Evolutionary conservation across 2,329 filamentous ascomycete species (phyloP), one percentile per base, ranked within the genome.

Genomic region (Paraphoma chrysanthemicola): DNA sequence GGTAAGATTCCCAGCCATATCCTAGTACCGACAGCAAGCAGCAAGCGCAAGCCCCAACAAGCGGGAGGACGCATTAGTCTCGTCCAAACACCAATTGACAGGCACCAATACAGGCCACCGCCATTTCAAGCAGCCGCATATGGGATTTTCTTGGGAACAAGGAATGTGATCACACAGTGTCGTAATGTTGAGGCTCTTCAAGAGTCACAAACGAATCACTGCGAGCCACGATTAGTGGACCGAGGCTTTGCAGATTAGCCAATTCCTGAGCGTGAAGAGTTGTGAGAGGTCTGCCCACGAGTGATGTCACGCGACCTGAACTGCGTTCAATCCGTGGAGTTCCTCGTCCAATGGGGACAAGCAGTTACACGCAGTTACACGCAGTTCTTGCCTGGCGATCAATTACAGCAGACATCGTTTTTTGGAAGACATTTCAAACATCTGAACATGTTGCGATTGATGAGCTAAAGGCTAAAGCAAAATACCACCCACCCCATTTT

Each of bases 401-500:
- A 23, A 23, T 23, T 23, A 23, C 23, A 23, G 23, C 3, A 23
- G 3, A 23, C 23, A 23, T 2, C 23, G 5, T 23, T 23, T 23
- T 23, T 5, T 3, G 23, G 23, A 23, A 23, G 23, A 23, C 23
- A 23, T 3, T 23, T 23, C 23, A 23, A 23, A 3, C 3, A 23
- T 23, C 23, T 2, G 5, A 3, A 23, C 23, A 23, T 23, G 23
- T 23, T 33, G 29, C 39, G 12, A 49, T 42, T 47, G 23, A 42
- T 14, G n/a, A 44, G 30, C 41, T 16, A 50, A 23, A 53, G 14
- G 47, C 29, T 47, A 59, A 17, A 50, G 44, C 54, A 56, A 36
- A 54, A 28, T 17, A 18, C 56, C 56, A 33, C 53, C 56, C 56
- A 48, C 31, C 44, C 16, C 43, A 36, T 54, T 50, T 54, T 61